phyloP scores from a whole-genome alignment of 2,329 filamentous ascomycete genomes.

The Tolypocladium sp. region DNA sequence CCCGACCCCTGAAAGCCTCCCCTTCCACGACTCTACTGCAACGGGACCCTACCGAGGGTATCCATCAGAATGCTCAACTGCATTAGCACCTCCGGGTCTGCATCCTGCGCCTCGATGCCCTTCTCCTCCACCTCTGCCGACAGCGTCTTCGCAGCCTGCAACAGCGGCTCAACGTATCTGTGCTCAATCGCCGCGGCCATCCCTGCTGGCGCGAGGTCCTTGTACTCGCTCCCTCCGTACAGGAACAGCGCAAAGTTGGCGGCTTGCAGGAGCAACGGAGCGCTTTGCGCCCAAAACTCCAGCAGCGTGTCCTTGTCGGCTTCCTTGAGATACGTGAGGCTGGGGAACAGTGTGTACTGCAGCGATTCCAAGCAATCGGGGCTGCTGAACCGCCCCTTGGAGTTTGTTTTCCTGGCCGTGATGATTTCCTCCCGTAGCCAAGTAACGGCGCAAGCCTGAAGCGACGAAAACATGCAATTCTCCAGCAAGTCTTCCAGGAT shows the following conservation, averaged over 20 bases:
- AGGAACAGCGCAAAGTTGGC: conserved; percentile 53
- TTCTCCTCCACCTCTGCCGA: conserved; percentile 20
- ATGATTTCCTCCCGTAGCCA: conserved; percentile 58
- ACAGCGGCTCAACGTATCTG: conserved; percentile 47
- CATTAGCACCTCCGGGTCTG: conserved; percentile 20
- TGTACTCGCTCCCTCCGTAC: conserved; percentile 34
- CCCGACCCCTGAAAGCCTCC: neutral
- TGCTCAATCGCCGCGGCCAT: conserved; percentile 50
- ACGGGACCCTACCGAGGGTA: conserved; percentile 29
- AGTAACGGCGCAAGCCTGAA: conserved; percentile 53
- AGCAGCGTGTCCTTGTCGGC: conserved; percentile 31
- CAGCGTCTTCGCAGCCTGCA: conserved; percentile 30
- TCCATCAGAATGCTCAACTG: conserved; percentile 33
- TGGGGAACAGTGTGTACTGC: conserved; percentile 54
- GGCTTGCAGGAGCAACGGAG: conserved; percentile 47
- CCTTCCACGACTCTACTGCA: conserved; percentile 19
- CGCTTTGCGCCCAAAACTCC: conserved; percentile 43
- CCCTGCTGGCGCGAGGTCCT: conserved; percentile 41
- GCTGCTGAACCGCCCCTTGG: conserved; percentile 35
- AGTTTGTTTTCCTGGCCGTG: conserved; percentile 24
- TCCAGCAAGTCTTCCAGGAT: conserved; percentile 58
- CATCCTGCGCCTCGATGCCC: conserved; percentile 19
- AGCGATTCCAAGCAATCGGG: conserved; percentile 48
- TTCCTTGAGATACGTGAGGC: conserved; percentile 37
- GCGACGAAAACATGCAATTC: conserved; percentile 52